Percentiles rank a stretch among this genome's conserved stretches.
These are phyloP conservation scores for Westerdykella aurantiaca DNA, from an alignment of 2,329 filamentous ascomycete species.

Conservation along the genomic window DNA sequence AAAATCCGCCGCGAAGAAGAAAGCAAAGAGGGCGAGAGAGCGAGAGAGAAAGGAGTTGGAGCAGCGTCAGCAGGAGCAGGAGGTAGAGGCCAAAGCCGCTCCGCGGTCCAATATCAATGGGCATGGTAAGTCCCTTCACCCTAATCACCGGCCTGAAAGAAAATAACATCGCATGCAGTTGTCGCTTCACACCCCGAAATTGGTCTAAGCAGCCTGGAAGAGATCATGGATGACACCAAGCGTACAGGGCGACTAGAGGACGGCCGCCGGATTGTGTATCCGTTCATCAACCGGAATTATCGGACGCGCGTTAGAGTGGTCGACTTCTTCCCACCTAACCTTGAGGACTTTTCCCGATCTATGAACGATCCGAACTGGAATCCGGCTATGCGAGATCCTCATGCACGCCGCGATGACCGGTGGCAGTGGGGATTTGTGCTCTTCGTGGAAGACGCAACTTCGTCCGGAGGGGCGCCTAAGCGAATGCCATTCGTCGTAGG, in stretches of 20 bases:
- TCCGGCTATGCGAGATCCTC: background rate
- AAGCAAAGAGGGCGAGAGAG: conserved; percentile 32
- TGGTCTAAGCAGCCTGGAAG: conserved; percentile 26
- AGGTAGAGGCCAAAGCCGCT: conserved; percentile 10
- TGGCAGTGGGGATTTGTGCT: conserved; percentile 88
- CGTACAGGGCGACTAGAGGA: conserved; percentile 32
- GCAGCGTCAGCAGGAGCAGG: conserved; percentile 19
- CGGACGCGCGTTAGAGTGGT: conserved; percentile 67
- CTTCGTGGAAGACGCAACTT: conserved; percentile 63
- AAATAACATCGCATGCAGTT: conserved; percentile 37
- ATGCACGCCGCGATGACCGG: conserved; percentile 29
- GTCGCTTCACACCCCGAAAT: conserved; percentile 41
- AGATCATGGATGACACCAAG: conserved; percentile 46
- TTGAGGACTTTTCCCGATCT: conserved; percentile 64
- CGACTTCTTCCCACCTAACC: conserved; percentile 65
- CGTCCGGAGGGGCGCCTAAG: conserved; percentile 19
- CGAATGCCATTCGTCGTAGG: conserved; percentile 64
- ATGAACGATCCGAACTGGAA: conserved; percentile 34
- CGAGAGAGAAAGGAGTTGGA: conserved; percentile 27
- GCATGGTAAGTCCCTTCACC: conserved; percentile 33
- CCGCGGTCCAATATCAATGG: conserved; percentile 29
- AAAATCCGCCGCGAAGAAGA: conserved; percentile 28
- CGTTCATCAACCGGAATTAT: conserved; percentile 71
- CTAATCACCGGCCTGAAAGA: background rate
- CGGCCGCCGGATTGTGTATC: conserved; percentile 48